phyloP scores from a whole-genome alignment of 768 basidiomycete genomes.

The Suillus brevipes region DNA sequence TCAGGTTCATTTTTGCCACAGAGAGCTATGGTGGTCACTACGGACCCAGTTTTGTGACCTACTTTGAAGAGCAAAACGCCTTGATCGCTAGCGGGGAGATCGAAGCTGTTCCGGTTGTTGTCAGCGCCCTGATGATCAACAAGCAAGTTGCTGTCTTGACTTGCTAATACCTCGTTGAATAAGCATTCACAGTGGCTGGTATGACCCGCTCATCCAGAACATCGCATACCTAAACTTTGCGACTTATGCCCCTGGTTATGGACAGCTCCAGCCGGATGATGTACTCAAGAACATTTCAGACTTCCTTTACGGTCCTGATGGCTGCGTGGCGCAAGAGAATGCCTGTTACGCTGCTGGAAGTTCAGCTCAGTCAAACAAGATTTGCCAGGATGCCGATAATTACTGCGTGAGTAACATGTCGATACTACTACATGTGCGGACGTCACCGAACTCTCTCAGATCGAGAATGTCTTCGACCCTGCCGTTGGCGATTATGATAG shows the following conservation, averaged over 20 bases:
- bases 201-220: slow-evolving; percentile 63
- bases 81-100: slow-evolving; percentile 46
- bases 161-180: not conserved
- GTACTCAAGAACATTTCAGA: slow-evolving; percentile 49
- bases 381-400: slow-evolving; percentile 51
- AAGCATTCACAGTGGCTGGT: slow-evolving; percentile 52
- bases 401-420: slow-evolving; percentile 50
- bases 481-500: slow-evolving; percentile 54
- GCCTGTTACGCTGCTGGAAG: slow-evolving; percentile 59
- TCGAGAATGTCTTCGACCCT: slow-evolving; percentile 47
- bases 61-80: slow-evolving; percentile 61
- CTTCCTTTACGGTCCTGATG: slow-evolving; percentile 46
- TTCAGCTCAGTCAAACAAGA: slow-evolving; percentile 42
- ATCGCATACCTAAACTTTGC: slow-evolving; percentile 62
- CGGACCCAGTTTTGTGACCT: slow-evolving; percentile 63
- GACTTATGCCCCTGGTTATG: slow-evolving; percentile 63
- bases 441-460: slow-evolving; percentile 28
- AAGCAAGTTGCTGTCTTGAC: slow-evolving; percentile 38
- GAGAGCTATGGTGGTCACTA: slow-evolving; percentile 74
- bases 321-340: slow-evolving; percentile 55
- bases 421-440: not conserved
- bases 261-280: slow-evolving; percentile 51
- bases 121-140: slow-evolving; percentile 66
- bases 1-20: slow-evolving; percentile 61
- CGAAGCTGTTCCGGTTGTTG: slow-evolving; percentile 49